These are phyloP conservation scores for Melaleuca quinquenervia DNA, from an alignment of 345 rosid genomes.

Conservation along the genomic window DNA sequence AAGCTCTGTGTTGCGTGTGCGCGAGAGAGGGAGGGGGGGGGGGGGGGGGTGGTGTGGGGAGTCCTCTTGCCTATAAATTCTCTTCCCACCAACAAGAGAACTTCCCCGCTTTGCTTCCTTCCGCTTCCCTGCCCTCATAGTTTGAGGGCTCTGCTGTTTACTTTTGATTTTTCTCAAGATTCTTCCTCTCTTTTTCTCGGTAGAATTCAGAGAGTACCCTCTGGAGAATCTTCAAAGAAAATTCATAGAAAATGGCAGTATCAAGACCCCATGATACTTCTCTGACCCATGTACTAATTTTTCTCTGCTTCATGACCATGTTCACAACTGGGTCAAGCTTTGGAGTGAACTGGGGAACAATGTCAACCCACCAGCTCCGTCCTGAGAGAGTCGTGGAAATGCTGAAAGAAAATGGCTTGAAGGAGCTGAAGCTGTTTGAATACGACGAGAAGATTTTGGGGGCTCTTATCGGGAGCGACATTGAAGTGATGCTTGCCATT, in stretches of 20 bases:
- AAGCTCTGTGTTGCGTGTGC: not conserved
- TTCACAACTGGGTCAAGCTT: not conserved
- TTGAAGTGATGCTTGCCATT: conserved; percentile 80
- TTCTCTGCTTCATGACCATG: not conserved
- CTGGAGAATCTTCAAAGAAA: not conserved
- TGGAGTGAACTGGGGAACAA: conserved; percentile 81
- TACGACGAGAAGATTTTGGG: conserved; percentile 48
- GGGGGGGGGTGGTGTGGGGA: not conserved
- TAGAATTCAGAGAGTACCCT: not conserved
- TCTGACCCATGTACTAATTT: not conserved
- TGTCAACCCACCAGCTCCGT: conserved; percentile 52
- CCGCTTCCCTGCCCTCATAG: not conserved
- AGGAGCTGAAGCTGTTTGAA: conserved; percentile 71
- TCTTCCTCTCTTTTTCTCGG: not conserved
- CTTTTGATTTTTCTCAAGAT: not conserved
- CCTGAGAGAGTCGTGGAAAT: conserved; percentile 58
- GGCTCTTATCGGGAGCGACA: conserved; percentile 46
- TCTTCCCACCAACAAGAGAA: not conserved
- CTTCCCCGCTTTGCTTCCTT: not conserved
- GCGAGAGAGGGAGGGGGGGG: not conserved
- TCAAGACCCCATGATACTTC: not conserved
- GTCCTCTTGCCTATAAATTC: not conserved
- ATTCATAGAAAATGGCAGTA: not conserved
- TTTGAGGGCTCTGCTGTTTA: not conserved
- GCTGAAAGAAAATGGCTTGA: conserved; percentile 45